Evolutionary conservation across 805 yeast species (phyloP), one percentile per base, ranked within the genome.

Genomic region (Candida pini): DNA sequence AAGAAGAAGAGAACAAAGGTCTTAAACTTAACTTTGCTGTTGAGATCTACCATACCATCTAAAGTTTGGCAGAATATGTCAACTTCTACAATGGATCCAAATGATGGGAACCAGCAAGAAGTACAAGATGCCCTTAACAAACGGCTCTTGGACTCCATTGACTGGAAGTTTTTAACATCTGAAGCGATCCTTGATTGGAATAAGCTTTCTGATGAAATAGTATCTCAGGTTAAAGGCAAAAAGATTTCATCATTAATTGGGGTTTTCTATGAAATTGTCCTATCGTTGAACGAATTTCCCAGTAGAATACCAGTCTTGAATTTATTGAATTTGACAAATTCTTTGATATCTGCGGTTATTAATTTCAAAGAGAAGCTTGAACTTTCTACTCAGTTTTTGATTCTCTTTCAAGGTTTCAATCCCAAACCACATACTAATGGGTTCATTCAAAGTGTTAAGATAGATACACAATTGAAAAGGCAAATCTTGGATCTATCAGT

Each of bases 231-330:
- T 2, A 22, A 30, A 5, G 26, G 19, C 18, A 43, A 46, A 10
- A 33, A 47, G 30, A 18, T 39, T 5, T 6, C 18, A 2, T 21
- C 45, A 10, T 22, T 34, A 13, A 51, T 47, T 17, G n/a, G n/a
- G n/a, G 18, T 56, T 3, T 54, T 56, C 24, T 54, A 56, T 36
- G 63, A 58, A 34, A 40, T 58, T 13, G 34, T 46, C 2, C 28
- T 51, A 8, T 31, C 35, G 17, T 22, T 54, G 27, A 36, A 40
- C 22, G 60, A 56, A 13, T 45, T 31, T 28, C 41, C 54, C 2
- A 34, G 47, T 8, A 40, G 60, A 28, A 39, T 50, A n/a, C 13
- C 48, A 3, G 26, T 38, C 6, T 35, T 38, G 10, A 37, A 40
- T 6, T 36, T 53, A 5, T 18, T 46, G 7, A 33, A 31, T 2